Conservation (phyloP, 2,329 filamentous ascomycete genomes). For the Talaromyces sp. region DNA sequence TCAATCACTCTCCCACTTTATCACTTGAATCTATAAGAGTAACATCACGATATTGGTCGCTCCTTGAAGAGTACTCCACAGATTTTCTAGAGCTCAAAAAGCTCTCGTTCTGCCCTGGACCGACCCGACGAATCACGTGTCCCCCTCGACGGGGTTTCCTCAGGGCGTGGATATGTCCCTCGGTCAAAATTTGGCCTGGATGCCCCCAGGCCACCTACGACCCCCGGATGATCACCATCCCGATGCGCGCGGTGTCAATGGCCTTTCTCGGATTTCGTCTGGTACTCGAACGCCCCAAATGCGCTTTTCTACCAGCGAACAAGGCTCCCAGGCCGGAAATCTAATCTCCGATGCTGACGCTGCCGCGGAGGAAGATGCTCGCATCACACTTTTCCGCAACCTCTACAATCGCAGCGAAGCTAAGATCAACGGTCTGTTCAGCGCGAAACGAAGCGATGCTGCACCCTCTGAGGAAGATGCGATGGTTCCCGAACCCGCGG, state of each 20-base stretch:
- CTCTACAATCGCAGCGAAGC: conserved; percentile 74
- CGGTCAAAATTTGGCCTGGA: conserved; percentile 66
- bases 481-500: conserved; percentile 45
- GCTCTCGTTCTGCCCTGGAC: conserved; percentile 27
- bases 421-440: conserved; percentile 73
- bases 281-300: conserved; percentile 44
- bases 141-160: conserved; percentile 44
- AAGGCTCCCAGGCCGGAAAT: conserved; percentile 46
- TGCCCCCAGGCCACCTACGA: conserved; percentile 56
- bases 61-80: conserved; percentile 27
- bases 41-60: conserved; percentile 27
- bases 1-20: conserved; percentile 35
- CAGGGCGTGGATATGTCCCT: conserved; percentile 57
- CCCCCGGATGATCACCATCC: conserved; percentile 57
- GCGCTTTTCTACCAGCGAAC: conserved; percentile 43
- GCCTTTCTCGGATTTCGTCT: conserved; percentile 41
- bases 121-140: conserved; percentile 38
- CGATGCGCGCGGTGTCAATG: conserved; percentile 42
- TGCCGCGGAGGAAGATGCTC: conserved; percentile 66
- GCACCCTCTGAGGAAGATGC: conserved; percentile 40
- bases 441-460: conserved; percentile 37
- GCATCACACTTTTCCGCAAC: conserved; percentile 67
- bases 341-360: conserved; percentile 52
- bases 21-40: conserved; percentile 31
- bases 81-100: conserved; percentile 30